Base-by-base conservation (phyloP, 78 protist genomes). In the Monocercomonoides exilis region DNA sequence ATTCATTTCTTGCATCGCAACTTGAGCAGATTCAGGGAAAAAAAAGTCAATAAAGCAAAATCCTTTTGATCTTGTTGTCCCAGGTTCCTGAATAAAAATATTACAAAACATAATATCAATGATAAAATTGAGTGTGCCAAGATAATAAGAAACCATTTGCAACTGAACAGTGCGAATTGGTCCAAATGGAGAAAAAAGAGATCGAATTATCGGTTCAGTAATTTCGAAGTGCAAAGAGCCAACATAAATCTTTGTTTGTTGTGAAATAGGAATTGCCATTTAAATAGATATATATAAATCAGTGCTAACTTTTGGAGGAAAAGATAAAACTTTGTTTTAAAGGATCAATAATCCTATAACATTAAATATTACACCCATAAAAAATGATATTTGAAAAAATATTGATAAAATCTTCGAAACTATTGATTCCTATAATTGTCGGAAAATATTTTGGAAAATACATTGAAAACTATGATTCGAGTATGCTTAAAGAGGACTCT, bases 191-290 rank as follows among this genome's bases (percentile, higher is more conserved):
- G 6, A 41, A 41, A 79, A 79, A 29, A 79, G 6, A 21, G 43
- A 5, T 21, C 36, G n/a, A 6, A 79, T 79, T 21, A 6, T 6
- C 11, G n/a, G 45, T 21, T 4, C 82, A 32, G 82, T 4, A 4
- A 79, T 32, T 5, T 4, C 82, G 11, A 79, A 79, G 82, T 79
- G 82, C 45, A 79, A 4, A 21, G 82, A 79, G 11, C 82, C 82
- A 41, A 79, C 21, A 21, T 79, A 79, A 21, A 79, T 54, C 21
- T 21, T 11, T 29, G 70, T 54, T 54, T 54, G n/a, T n/a, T n/a
- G n/a, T n/a, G n/a, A n/a, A n/a, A n/a, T n/a, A n/a, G n/a, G n/a
- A n/a, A n/a, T n/a, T n/a, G n/a, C n/a, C n/a, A n/a, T n/a, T n/a
- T n/a, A n/a, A n/a, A n/a, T n/a, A n/a, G n/a, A n/a, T n/a, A n/a